phyloP scores from a whole-genome alignment of 2,329 filamentous ascomycete genomes.

The Triangularia setosa region DNA sequence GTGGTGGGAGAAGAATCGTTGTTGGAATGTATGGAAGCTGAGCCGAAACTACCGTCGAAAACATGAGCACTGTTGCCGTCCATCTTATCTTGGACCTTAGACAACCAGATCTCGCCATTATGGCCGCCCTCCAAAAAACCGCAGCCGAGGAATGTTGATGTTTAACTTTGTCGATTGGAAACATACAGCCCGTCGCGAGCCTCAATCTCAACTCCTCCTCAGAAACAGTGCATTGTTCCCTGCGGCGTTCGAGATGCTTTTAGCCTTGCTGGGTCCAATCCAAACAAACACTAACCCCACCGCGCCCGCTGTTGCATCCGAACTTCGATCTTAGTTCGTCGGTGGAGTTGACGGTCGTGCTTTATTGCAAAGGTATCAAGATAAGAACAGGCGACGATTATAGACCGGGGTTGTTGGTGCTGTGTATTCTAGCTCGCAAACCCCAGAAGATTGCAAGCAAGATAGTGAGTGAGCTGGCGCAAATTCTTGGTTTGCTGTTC shows the following conservation, averaged over 20 bases:
- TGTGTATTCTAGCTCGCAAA: background rate
- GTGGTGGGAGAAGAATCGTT: slow-evolving; percentile 59
- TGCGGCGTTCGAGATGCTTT: background rate
- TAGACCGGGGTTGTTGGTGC: background rate
- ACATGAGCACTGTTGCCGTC: background rate
- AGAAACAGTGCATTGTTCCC: background rate
- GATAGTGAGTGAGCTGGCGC: background rate
- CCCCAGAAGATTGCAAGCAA: background rate
- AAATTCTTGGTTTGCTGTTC: background rate
- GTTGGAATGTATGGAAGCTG: slow-evolving; percentile 74
- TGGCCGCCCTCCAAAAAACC: background rate
- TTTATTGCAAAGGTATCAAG: background rate
- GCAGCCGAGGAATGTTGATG: background rate
- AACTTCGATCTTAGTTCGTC: background rate
- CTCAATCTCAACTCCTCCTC: background rate
- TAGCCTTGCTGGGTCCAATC: background rate
- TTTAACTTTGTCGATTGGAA: too few relatives aligned
- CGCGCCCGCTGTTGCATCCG: background rate
- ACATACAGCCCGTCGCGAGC: background rate
- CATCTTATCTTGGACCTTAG: background rate
- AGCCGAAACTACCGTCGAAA: background rate
- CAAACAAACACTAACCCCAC: background rate
- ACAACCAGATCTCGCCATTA: background rate
- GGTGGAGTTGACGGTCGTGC: background rate
- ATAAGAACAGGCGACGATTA: background rate